Evolutionary conservation across 352 stramenopile genomes (phyloP), one percentile per base, ranked within the genome.

Genomic region (Aphanomyces euteiches): DNA sequence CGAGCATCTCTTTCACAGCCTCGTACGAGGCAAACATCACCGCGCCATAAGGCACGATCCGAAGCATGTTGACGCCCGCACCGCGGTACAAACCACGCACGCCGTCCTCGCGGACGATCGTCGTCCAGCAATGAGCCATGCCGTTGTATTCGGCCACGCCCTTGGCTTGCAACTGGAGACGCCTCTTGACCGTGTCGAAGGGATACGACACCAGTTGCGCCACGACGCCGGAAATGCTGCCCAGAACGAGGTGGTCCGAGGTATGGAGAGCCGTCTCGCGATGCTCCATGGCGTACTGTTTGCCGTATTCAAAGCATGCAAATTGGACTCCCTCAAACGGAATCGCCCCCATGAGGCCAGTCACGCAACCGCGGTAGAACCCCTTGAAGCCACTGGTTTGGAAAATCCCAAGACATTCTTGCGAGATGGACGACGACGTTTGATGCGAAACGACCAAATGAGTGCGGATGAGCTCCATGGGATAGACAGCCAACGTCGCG

Each of bases 1-100:
- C 43, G 17, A 73, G 56, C 15, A 72, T 71, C 17, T 48, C 83
- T 74, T 93, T 93, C 60, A 80, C 89, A 74, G 79, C 83, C 74
- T 93, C 85, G 64, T 88, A 93, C 38, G 85, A 90, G 73, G 81
- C 88, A 74, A 92, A 90, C 80, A 89, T 89, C 74, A 92, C 90
- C 48, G 86, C 86, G 39, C 90, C 85, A 37, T 83, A 90, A 63
- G 84, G 86, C 67, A 90, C 80, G 56, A 93, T 80, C 69, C 90
- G 90, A 47, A 91, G 79, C 66, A 90, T 84, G 66, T 92, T 93
- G 13, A 83, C 81, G 54, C 76, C 66, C 8, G 89, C 69, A 0
- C 82, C 85, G 65, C 89, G 88, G 76, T 90, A 92, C 50, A 93
- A 77, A 0, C 78, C 86, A 13, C 69, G 69, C 17, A 90, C 68